Base-by-base conservation (phyloP, 441 rosid species). In the Gossypium davidsonii region DNA sequence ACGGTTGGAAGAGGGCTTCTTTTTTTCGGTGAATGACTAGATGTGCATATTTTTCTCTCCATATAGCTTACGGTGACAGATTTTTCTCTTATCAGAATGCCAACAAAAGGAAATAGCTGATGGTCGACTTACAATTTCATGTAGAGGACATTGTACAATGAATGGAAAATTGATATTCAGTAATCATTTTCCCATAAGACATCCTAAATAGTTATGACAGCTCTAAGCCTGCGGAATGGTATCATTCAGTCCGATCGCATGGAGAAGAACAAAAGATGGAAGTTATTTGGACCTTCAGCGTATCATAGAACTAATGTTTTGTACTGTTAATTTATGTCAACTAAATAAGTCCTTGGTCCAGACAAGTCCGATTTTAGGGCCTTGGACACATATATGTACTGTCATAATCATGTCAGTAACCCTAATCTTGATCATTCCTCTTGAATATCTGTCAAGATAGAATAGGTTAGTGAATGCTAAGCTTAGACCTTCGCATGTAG, bases 11-110 rank as follows among this genome's bases (percentile, higher is more conserved):
- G 68, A 4, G 48, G 53, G 5, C 17, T 48, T 26, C 4, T 42
- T 42, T 6, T 20, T 42, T 39, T 4, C 8, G 11, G 28, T 28
- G 17, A 17, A 10, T 10, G 60, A 28, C 10, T 67, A 25, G 57
- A 44, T 46, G 31, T 21, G 15, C 26, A 57, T 26, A 5, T 37
- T 46, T 56, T 70, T 75, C 26, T 80, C 44, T 66, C n/a, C 23
- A 6, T 53, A 21, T 20, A 23, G 53, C 64, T 67, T 76, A 37
- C 60, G 3, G 10, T 74, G 46, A 20, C 39, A 66, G 15, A 1
- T 23, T 64, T 28, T 1, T 42, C n/a, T 55, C 12, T 39, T 72
- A 21, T 52, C 44, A 39, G 26, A 51, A 37, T 39, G 67, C 26
- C 57, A 17, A n/a, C 12, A 59, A 48, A 42, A 9, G 17, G 28